Evolutionary conservation across 129 eudicot genomes (phyloP), one percentile per base, ranked within the genome.

Genomic region (Calendula officinalis): DNA sequence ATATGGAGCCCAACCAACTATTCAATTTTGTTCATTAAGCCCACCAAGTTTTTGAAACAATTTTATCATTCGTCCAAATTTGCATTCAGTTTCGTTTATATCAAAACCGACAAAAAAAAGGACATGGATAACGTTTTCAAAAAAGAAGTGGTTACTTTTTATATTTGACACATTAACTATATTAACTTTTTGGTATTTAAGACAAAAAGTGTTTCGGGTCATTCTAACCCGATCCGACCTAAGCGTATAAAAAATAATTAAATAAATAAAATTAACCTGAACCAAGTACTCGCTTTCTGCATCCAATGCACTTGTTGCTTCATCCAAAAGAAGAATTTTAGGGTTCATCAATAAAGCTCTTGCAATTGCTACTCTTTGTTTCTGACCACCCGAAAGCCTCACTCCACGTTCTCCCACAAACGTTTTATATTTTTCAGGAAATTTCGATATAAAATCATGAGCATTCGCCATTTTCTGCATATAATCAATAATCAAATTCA

Each of bases 251-350:
- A 22, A 22, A 0, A 22, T 22, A 22, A 22, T 22, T 22, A 22
- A 3, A 4, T 0, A 22, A 27, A 50, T 12, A 41, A 14, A 12
- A 11, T 60, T 9, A 16, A 91, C 97, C 95, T 91, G 96, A 65
- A 91, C 97, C 32, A 91, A 83, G 79, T 79, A 87, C 77, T 87
- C 97, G 60, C 97, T 91, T 63, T 91, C 97, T 41, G 97, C 97
- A 67, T 91, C 96, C 52, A 91, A 78, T 52, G 96, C 97, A 41
- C 96, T 87, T 33, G 97, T 91, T 41, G 94, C 96, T 77, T 91
- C 96, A 43, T 91, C 97, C 52, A 87, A 71, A 16, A 91, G 88
- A 22, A 91, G 90, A 48, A 87, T 75, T 68, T 81, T 87, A 0
- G 97, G 97, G 62, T 87, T 75, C 96, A 87, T 87, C 56, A 91